Percentiles rank a stretch among this genome's conserved stretches.
Conservation (phyloP, 2,329 filamentous ascomycete species). For the Diaporthe batatas region DNA sequence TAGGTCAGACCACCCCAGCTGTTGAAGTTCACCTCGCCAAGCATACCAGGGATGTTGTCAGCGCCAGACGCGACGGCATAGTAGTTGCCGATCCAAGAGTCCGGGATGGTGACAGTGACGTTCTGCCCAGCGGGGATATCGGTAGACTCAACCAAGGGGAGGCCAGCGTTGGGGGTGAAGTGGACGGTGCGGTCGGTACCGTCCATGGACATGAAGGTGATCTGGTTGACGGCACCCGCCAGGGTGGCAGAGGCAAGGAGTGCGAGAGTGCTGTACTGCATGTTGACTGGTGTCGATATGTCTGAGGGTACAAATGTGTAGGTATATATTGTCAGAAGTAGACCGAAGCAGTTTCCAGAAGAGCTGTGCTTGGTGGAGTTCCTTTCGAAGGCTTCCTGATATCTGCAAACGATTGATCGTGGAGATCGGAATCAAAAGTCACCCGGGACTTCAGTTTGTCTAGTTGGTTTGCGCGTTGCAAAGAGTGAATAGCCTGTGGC, state of each 20-base stretch:
- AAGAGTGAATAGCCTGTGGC: slow-evolving; percentile 39
- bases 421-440: slow-evolving; percentile 39
- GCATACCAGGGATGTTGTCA: slow-evolving; percentile 53
- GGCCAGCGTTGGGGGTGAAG: slow-evolving; percentile 62
- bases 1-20: slow-evolving; percentile 53
- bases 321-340: slow-evolving; percentile 14
- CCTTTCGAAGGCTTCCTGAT: slow-evolving; percentile 32
- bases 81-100: slow-evolving; percentile 51
- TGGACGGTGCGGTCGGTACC: slow-evolving; percentile 61
- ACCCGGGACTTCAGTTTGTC: slow-evolving; percentile 39
- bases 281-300: slow-evolving; percentile 55
- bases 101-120: slow-evolving; percentile 49
- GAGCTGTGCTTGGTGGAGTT: slow-evolving; percentile 26
- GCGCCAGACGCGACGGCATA: slow-evolving; percentile 53
- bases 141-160: slow-evolving; percentile 53
- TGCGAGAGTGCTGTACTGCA: slow-evolving; percentile 66
- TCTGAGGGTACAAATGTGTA: slow-evolving; percentile 9
- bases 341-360: slow-evolving; percentile 25
- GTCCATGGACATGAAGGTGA: slow-evolving; percentile 73
- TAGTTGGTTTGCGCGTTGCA: slow-evolving; percentile 37
- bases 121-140: slow-evolving; percentile 55
- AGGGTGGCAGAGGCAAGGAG: slow-evolving; percentile 56
- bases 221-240: slow-evolving; percentile 59
- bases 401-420: slow-evolving; percentile 25
- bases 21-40: slow-evolving; percentile 54